Percentiles rank a stretch among this genome's conserved stretches.
Evolutionary conservation across 139 green algal genomes (phyloP).

Genomic region (Chlorella sp.): DNA sequence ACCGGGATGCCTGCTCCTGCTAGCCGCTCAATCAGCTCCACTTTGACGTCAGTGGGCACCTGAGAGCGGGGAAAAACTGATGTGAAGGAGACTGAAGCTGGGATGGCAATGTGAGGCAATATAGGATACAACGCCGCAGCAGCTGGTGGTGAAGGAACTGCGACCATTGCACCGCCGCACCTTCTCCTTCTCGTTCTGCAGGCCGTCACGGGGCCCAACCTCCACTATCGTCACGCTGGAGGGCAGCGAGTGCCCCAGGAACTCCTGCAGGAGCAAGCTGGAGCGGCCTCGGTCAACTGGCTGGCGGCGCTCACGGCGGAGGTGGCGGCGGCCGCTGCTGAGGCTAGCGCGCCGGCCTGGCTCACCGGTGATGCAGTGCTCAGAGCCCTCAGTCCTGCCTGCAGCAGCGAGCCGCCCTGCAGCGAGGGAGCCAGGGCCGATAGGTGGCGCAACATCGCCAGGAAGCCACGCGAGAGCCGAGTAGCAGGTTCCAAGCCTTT

Average conservation of each 20-base stretch:
- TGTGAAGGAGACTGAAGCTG: neutral
- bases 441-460: neutral
- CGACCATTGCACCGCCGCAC: constrained; percentile 8
- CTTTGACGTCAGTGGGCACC: constrained; percentile 75
- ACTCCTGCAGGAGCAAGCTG: constrained; percentile 2
- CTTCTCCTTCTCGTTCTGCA: constrained; percentile 84
- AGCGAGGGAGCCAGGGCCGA: too few species aligned
- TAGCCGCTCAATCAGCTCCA: constrained; percentile 77
- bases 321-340: neutral
- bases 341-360: too few species aligned
- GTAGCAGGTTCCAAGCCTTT: neutral
- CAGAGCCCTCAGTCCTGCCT: neutral
- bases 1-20: constrained; percentile 62
- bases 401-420: neutral
- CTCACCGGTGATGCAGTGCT: constrained; percentile 3
- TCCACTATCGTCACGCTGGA: constrained; percentile 75
- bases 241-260: constrained; percentile 47
- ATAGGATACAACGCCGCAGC: neutral
- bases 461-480: neutral
- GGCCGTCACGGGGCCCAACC: constrained; percentile 85
- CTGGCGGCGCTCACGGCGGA: too few species aligned
- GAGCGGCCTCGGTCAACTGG: too few species aligned
- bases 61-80: neutral
- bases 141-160: too few species aligned
- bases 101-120: neutral